These are phyloP conservation scores for Fusarium bactridioides DNA, from an alignment of 2,329 filamentous ascomycete genomes.

Conservation along the genomic window DNA sequence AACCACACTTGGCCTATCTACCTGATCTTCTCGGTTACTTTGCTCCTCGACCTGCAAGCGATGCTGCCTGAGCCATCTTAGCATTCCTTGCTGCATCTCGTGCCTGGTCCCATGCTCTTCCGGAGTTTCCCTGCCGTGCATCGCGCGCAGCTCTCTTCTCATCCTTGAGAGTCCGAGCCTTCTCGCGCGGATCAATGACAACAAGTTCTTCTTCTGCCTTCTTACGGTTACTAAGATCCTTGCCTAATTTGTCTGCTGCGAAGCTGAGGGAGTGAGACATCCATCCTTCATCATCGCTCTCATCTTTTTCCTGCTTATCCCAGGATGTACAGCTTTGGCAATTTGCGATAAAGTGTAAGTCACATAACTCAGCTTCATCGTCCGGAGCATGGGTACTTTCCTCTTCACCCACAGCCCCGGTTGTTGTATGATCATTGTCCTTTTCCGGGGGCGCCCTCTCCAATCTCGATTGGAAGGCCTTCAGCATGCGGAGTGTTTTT, in stretches of 20 bases:
- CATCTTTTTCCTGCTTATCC: constrained; percentile 71
- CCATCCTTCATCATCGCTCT: constrained; percentile 76
- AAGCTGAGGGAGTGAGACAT: constrained; percentile 87
- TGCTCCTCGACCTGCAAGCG: constrained; percentile 64
- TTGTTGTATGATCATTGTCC: constrained; percentile 32
- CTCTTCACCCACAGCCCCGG: constrained; percentile 39
- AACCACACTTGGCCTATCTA: constrained; percentile 9
- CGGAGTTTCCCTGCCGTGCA: constrained; percentile 58
- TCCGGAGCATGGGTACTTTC: constrained; percentile 49
- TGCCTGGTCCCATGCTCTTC: constrained; percentile 64
- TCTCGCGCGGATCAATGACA: constrained; percentile 91
- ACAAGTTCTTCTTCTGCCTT: constrained; percentile 91
- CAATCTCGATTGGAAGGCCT: constrained; percentile 81
- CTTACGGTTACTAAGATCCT: constrained; percentile 88
- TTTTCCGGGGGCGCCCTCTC: constrained; percentile 60
- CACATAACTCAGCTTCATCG: constrained; percentile 80
- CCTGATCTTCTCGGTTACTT: constrained; percentile 46
- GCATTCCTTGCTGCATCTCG: constrained; percentile 61
- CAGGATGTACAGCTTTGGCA: constrained; percentile 91
- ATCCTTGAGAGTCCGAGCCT: constrained; percentile 75
- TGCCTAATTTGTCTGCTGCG: constrained; percentile 87
- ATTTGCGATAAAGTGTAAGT: constrained; percentile 94
- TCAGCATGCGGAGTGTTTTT: constrained; percentile 74
- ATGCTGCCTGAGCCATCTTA: constrained; percentile 61
- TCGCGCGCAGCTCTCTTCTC: constrained; percentile 69